phyloP scores from a whole-genome alignment of 208 protist species.

The Wallacemonas sp. region DNA sequence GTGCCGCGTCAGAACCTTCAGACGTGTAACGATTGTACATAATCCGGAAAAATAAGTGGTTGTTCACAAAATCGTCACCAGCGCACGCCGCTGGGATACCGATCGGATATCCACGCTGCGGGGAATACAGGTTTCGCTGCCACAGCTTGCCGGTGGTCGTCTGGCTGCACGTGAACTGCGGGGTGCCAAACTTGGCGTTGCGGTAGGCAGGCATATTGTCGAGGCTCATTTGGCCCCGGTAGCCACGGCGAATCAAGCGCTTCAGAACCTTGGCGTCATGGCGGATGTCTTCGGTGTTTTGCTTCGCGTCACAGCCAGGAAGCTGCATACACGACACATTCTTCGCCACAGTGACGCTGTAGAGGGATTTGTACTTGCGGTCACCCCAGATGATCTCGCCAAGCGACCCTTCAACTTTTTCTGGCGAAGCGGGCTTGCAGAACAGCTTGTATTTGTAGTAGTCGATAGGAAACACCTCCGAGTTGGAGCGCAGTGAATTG shows the following conservation, averaged over 20 bases:
- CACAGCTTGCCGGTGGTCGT: conserved; percentile 2
- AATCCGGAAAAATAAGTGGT: conserved; percentile 78
- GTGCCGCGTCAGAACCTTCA: not conserved
- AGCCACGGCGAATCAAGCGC: conserved; percentile 60
- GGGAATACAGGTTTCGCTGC: conserved; percentile 23
- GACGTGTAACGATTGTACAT: conserved; percentile 48
- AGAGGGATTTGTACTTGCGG: conserved; percentile 66
- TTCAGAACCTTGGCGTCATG: not conserved
- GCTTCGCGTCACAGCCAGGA: conserved; percentile 32
- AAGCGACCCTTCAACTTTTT: conserved; percentile 41
- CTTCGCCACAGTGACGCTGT: conserved; percentile 50
- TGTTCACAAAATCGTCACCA: conserved; percentile 46
- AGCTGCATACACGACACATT: conserved; percentile 39
- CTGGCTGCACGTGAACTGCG: conserved; percentile 4
- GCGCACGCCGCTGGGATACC: conserved; percentile 47
- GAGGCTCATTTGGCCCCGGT: conserved; percentile 83
- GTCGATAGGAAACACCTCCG: conserved; percentile 61
- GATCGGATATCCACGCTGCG: conserved; percentile 71
- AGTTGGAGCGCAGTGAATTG: conserved; percentile 70
- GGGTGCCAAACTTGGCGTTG: conserved; percentile 15
- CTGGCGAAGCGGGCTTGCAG: conserved; percentile 27
- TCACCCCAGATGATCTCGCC: conserved; percentile 86
- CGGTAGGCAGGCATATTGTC: conserved; percentile 80
- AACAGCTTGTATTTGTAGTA: conserved; percentile 72
- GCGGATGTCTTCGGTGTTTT: conserved; percentile 31